These are phyloP conservation scores for Leptosphaerulina australis DNA, from an alignment of 2,329 filamentous ascomycete species.

Conservation along the genomic window DNA sequence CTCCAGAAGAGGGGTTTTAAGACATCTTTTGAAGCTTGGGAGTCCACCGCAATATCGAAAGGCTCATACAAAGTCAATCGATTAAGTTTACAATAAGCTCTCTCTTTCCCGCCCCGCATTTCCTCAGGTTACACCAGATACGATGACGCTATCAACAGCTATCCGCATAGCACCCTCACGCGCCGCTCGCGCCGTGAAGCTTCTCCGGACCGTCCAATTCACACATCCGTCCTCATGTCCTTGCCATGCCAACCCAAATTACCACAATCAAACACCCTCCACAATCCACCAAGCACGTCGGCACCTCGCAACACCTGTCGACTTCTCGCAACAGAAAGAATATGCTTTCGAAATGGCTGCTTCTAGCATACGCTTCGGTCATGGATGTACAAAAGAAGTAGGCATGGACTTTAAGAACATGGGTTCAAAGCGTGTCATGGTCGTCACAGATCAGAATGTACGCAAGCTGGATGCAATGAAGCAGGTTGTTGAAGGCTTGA, in stretches of 20 bases:
- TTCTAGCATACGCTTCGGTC: constrained; percentile 90
- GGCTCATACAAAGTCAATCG: neutral
- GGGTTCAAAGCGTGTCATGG: constrained; percentile 82
- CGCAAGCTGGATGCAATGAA: constrained; percentile 85
- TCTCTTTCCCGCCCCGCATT: neutral
- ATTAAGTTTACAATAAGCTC: neutral
- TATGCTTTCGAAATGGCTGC: constrained; percentile 99
- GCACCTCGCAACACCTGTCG: constrained; percentile 76
- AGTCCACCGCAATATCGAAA: neutral
- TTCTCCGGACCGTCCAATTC: constrained; percentile 89
- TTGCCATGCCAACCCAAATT: constrained; percentile 88
- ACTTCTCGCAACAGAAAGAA: constrained; percentile 78
- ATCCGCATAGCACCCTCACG: constrained; percentile 50
- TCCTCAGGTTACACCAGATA: neutral
- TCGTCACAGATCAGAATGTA: constrained; percentile 88
- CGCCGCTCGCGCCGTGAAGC: constrained; percentile 67
- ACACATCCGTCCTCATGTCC: constrained; percentile 91
- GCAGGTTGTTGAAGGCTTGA: constrained; percentile 81
- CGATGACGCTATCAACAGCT: constrained; percentile 21
- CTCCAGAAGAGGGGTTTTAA: neutral
- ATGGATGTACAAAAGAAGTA: constrained; percentile 91
- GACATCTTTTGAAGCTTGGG: neutral
- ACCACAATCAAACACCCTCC: constrained; percentile 59
- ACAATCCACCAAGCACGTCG: constrained; percentile 60
- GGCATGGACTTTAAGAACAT: constrained; percentile 98